phyloP scores from a whole-genome alignment of 2,329 filamentous ascomycete genomes.

The Colletotrichum sp. region DNA sequence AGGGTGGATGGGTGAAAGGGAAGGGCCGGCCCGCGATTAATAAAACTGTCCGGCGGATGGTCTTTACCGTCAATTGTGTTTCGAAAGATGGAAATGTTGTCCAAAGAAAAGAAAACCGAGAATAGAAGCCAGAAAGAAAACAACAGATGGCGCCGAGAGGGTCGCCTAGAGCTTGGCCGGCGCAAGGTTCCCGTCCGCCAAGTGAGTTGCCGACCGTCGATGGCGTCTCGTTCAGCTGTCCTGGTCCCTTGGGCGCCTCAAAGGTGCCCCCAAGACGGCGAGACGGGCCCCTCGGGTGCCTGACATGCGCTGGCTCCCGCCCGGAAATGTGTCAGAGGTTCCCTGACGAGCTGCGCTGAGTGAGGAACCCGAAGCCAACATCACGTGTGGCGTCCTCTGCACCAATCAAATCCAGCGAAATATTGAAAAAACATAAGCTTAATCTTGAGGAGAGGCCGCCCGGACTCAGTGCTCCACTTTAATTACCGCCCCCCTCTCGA shows the following conservation, averaged over 20 bases:
- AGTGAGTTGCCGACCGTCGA: not conserved
- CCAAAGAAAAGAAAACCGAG: not conserved
- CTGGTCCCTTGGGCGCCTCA: not conserved
- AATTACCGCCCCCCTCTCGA: not conserved
- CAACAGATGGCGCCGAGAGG: not conserved
- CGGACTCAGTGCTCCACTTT: not conserved
- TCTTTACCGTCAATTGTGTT: not conserved
- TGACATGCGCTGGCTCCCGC: not conserved
- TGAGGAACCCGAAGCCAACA: not conserved
- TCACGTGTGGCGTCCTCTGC: not conserved
- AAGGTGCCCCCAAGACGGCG: not conserved
- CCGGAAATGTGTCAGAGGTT: not conserved
- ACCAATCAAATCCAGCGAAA: not conserved
- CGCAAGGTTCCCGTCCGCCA: constrained; percentile 4
- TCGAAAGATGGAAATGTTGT: not conserved
- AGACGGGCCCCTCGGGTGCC: not conserved
- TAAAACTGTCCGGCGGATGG: not conserved
- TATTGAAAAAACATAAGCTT: constrained; percentile 4
- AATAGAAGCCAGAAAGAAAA: not conserved
- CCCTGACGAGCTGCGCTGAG: not conserved
- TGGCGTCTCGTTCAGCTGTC: not conserved
- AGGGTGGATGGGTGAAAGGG: not conserved
- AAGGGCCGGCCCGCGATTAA: constrained; percentile 3
- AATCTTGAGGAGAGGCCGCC: constrained; percentile 10
- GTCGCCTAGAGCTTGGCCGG: constrained; percentile 14